Conservation (phyloP, 129 eudicot genomes). For the Flaveria linearis region DNA sequence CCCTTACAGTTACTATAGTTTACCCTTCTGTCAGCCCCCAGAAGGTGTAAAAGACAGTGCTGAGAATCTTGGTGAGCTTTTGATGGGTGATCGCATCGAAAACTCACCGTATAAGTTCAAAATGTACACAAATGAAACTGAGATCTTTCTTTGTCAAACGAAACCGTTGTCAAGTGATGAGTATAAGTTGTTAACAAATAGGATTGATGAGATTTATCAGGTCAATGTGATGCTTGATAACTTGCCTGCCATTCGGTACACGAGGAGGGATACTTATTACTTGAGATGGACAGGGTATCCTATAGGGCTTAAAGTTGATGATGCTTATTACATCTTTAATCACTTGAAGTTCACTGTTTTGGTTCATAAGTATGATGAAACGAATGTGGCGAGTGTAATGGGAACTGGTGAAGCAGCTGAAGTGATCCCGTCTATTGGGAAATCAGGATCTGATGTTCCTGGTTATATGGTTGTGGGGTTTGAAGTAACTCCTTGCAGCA, state of each 20-base stretch:
- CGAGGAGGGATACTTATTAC: constrained; percentile 44
- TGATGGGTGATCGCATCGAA: constrained; percentile 73
- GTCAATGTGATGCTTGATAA: constrained; percentile 70
- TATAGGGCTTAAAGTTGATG: constrained; percentile 44
- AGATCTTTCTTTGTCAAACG: constrained; percentile 59
- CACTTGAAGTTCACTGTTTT: constrained; percentile 37
- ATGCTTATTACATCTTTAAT: constrained; percentile 45
- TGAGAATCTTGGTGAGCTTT: constrained; percentile 70
- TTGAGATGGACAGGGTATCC: constrained; percentile 78
- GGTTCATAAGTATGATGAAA: constrained; percentile 45
- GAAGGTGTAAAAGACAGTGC: constrained; percentile 75
- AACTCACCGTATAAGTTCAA: constrained; percentile 69
- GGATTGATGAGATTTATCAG: constrained; percentile 76
- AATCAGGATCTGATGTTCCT: constrained; percentile 43
- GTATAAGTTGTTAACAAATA: constrained; percentile 53
- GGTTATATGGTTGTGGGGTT: constrained; percentile 73
- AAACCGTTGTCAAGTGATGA: constrained; percentile 57
- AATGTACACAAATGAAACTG: constrained; percentile 55
- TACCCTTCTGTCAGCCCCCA: constrained; percentile 64
- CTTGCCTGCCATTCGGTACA: constrained; percentile 70
- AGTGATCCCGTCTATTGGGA: constrained; percentile 53
- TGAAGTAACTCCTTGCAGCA: constrained; percentile 44
- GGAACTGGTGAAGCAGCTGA: constrained; percentile 78
- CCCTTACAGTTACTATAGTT: constrained; percentile 66
- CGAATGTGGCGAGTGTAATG: constrained; percentile 65